Base-by-base conservation (phyloP, 768 basidiomycete genomes). In the Tulasnella sp. region DNA sequence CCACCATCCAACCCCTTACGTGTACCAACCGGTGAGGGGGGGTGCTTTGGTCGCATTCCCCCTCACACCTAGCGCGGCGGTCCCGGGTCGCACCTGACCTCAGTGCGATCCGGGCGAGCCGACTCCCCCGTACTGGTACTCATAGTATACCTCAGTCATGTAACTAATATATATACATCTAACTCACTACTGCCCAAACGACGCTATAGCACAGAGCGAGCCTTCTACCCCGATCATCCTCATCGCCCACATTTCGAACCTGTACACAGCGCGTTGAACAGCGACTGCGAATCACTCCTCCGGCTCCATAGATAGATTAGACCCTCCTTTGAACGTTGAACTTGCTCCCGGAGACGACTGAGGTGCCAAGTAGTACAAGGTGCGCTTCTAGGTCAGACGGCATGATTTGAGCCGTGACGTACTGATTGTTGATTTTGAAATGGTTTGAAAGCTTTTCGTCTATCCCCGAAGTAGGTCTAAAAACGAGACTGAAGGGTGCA, bases 301-400 rank as follows among this genome's bases (percentile, higher is more conserved):
- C 5, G 73, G 67, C 6, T 71, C 75, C 34, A 76, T 41, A 1
- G 47, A 14, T 1, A 44, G 40, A 2, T 37, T 17, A 8, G 36
- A 1, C 22, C 12, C 14, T 8, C 69, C 69, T 17, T 69, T 69
- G 14, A 35, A 22, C n/a, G 34, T 40, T 19, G 32, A 32, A 73
- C 62, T 36, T 74, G 67, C 22, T 77, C 72, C 5, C 32, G 69
- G 1, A 77, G 66, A 0, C 35, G 16, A 32, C 73, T 47, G 62
- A 77, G 8, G 76, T 76, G 7, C 67, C 75, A 26, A 77, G 76
- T 14, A 77, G 35, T 5, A 39, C 5, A 17, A 77, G 75, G 65
- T 77, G 77, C 0, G 37, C 36, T 41, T 76, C 67, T 37, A 77
- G 39, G 7, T 73, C 47, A 0, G 22, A 9, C 1, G 65, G 29